Base-by-base conservation (phyloP, 306 rosid species). In the Trifolium pratense region DNA sequence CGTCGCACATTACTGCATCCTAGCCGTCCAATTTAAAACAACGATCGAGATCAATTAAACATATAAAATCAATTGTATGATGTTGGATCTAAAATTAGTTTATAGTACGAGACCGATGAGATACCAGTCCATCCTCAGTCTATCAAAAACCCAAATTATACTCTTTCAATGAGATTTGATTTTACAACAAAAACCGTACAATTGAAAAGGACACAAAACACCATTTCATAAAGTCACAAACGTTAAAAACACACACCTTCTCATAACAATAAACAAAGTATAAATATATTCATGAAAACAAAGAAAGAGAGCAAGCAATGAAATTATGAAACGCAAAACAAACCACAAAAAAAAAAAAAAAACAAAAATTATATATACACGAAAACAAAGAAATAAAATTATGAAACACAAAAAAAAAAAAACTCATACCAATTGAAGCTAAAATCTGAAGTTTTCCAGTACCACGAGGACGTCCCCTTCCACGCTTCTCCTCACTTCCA, bases 401-500 rank as follows among this genome's bases (percentile, higher is more conserved):
- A 68, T 15, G 37, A 15, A 6, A 52, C n/a, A n/a, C 1, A 9
- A 20, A 23, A 26, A n/a, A n/a, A n/a, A n/a, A n/a, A 39, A 17
- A 48, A 68, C 32, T 61, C 77, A 70, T 77, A 88, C 90, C 92
- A 1, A 68, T 9, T 14, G 94, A 72, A 60, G 91, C 86, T 26
- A 85, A 68, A 42, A 64, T 40, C 64, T 89, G 91, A 67, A 81
- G 51, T 60, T 62, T 89, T 2, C 91, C 88, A 0, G 88, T 26
- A 1, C 92, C 91, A 17, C 83, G 87, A 2, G 95, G 92, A 39
- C 89, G 68, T 36, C 95, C 97, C 20, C 84, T 71, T 9, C 82
- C 69, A 36, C 86, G 66, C 46, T 76, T 86, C 0, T 4, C 8
- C 1, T 25, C 7, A 68, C 60, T 32, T 3, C 66, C 5, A 43